phyloP scores from a whole-genome alignment of 208 protist species.

The Trypanosoma melophagium region DNA sequence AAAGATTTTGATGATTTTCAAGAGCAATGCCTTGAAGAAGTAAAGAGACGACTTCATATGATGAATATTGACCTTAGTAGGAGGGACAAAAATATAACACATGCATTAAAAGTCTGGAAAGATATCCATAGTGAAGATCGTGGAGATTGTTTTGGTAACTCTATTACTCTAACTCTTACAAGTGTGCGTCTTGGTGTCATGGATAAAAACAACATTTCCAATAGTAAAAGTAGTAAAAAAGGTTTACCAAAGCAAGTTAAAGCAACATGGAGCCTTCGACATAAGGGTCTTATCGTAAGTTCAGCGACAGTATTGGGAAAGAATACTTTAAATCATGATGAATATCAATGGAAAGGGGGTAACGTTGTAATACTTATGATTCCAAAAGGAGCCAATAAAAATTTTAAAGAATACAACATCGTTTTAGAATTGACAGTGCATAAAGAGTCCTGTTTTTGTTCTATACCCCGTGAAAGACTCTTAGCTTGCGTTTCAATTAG shows the following conservation, averaged over 20 bases:
- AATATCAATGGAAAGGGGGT: conserved; percentile 3
- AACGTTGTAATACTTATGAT: conserved; percentile 3
- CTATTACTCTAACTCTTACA: conserved; percentile 4
- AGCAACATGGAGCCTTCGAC: conserved; percentile 13
- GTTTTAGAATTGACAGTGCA: conserved; percentile 1
- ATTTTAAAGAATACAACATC: conserved; percentile 11
- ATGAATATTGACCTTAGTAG: conserved; percentile 11
- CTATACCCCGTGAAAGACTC: not conserved
- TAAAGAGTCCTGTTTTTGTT: conserved; percentile 14
- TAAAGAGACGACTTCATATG: conserved; percentile 12
- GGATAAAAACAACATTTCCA: not conserved
- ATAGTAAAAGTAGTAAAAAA: not conserved
- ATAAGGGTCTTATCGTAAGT: not conserved
- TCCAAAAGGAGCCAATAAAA: not conserved
- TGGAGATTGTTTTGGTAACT: conserved; percentile 15
- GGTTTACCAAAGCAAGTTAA: conserved; percentile 2
- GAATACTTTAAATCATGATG: not conserved
- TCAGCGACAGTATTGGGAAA: not conserved
- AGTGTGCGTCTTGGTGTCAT: conserved; percentile 3
- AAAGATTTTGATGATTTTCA: conserved; percentile 7
- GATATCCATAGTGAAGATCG: conserved; percentile 21
- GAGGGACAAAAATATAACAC: not conserved
- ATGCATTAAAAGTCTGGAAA: conserved; percentile 11
- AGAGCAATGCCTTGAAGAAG: conserved; percentile 14
- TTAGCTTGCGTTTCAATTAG: conserved; percentile 4